A percentile compares a stretch with the other conserved stretches of the same genome.
These are phyloP conservation scores for Aspergillus sp. DNA, from an alignment of 2,329 filamentous ascomycete species.

Conservation along the genomic window DNA sequence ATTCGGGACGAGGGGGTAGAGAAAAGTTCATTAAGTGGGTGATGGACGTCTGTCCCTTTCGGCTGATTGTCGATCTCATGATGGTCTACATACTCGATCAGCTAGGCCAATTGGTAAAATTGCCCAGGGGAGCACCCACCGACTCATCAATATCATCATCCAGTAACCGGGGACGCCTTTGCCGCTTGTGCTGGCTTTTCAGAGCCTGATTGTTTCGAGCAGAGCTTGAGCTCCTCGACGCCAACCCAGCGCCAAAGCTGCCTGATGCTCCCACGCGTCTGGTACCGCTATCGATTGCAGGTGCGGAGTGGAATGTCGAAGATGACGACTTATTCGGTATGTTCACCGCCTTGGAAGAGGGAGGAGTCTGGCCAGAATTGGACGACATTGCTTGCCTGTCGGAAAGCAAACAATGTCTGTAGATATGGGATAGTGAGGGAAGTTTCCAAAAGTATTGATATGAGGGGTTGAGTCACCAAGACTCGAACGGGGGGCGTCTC, in stretches of 20 bases:
- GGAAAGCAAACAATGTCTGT: background rate
- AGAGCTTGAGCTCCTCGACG: slow-evolving; percentile 37
- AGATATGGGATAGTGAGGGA: background rate
- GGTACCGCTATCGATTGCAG: slow-evolving; percentile 33
- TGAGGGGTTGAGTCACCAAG: slow-evolving; percentile 16
- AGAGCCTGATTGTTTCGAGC: slow-evolving; percentile 70
- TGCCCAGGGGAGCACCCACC: slow-evolving; percentile 49
- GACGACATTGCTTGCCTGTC: slow-evolving; percentile 40
- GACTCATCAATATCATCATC: slow-evolving; percentile 85
- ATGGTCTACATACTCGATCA: slow-evolving; percentile 46
- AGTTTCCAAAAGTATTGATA: slow-evolving; percentile 17
- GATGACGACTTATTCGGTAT: slow-evolving; percentile 34
- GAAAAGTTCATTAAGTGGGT: slow-evolving; percentile 95
- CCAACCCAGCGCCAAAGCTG: slow-evolving; percentile 40
- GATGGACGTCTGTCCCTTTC: slow-evolving; percentile 93
- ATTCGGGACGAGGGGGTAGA: slow-evolving; percentile 69
- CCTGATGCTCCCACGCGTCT: slow-evolving; percentile 43
- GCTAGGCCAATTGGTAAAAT: slow-evolving; percentile 14
- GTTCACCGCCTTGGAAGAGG: slow-evolving; percentile 41
- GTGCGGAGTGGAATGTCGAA: slow-evolving; percentile 32
- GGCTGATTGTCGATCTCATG: slow-evolving; percentile 65
- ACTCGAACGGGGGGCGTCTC: background rate
- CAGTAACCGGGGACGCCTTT: slow-evolving; percentile 69
- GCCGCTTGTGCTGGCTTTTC: slow-evolving; percentile 81
- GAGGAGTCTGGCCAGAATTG: slow-evolving; percentile 35